Base-by-base conservation (phyloP, 179 eudicot genomes). In the Silene coronaria region DNA sequence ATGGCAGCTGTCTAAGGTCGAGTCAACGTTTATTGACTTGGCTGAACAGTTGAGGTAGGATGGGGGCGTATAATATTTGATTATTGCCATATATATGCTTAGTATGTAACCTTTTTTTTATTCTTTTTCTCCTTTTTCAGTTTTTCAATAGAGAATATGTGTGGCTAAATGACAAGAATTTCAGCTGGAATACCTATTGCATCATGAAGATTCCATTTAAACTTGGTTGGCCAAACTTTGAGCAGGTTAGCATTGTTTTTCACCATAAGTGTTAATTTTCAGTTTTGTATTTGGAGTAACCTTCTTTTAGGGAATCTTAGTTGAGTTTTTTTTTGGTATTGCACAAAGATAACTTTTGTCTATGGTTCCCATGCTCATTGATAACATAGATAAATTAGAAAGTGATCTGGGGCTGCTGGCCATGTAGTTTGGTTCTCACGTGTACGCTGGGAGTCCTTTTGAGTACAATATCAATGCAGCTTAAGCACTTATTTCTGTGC, bases 361-460 rank as follows among this genome's bases (percentile, higher is more conserved):
- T 68, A 73, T 62, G 67, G 83, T 70, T 62, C 28, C 80, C 75
- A 77, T 77, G 62, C 77, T 76, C 51, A 28, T 55, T 74, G 83
- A 81, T 81, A 81, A 81, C 74, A 73, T 81, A 73, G 75, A 72
- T 77, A 77, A 77, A 12, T 45, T 14, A 51, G 45, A 68, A 81
- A 81, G 72, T 68, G 48, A 46, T 61, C n/a, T 26, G 14, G 55
- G 55, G 30, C 19, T 69, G 46, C 55, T 72, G 71, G 60, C 48
- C 58, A 30, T 77, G 83, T 73, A 77, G 73, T 77, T 80, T 80
- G 80, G 83, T 60, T 73, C 83, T 72, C 77, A 80, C 75, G 75
- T 76, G 83, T 76, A 60, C 45, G 63, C 64, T 77, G 83, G 83
- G 80, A 73, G 32, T 80, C 78, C 78, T 68, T 42, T 34, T 28